Evolutionary conservation across 805 yeast genomes (phyloP).

Genomic region (Yarrowia sp.): DNA sequence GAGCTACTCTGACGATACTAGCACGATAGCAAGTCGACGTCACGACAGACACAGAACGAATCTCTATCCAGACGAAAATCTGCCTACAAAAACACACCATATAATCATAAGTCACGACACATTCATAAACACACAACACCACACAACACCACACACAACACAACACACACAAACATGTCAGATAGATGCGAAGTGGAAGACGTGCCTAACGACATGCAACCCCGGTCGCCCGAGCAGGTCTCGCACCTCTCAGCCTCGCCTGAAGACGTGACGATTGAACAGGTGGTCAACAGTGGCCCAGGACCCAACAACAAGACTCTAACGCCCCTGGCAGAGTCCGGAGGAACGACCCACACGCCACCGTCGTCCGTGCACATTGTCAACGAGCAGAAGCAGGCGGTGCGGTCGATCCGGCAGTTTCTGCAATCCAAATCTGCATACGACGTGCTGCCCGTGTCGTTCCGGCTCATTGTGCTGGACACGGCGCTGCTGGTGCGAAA

Average conservation of each 20-base stretch:
- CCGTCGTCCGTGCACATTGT: constrained; percentile 15
- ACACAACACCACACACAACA: not conserved
- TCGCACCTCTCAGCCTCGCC: constrained; percentile 10
- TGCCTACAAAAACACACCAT: not conserved
- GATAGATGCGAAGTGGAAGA: constrained; percentile 16
- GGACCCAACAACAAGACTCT: not conserved
- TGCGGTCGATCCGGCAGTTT: constrained; percentile 77
- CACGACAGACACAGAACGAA: not conserved
- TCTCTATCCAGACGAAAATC: not conserved
- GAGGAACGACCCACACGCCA: not conserved
- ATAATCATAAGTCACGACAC: not conserved
- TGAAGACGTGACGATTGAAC: constrained; percentile 12
- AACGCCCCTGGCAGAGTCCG: not conserved
- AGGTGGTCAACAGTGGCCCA: not conserved
- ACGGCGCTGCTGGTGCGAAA: constrained; percentile 86
- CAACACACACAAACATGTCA: not conserved
- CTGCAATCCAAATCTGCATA: constrained; percentile 88
- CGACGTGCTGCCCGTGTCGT: constrained; percentile 94
- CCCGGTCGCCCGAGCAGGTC: constrained; percentile 16
- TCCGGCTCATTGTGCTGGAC: constrained; percentile 87
- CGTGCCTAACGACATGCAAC: constrained; percentile 18
- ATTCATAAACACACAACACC: not conserved
- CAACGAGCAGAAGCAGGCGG: constrained; percentile 66
- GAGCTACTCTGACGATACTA: not conserved
- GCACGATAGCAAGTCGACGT: not conserved